Evolutionary conservation across 257 asterid genomes (phyloP).

Genomic region (Nicotiana benthamiana): DNA sequence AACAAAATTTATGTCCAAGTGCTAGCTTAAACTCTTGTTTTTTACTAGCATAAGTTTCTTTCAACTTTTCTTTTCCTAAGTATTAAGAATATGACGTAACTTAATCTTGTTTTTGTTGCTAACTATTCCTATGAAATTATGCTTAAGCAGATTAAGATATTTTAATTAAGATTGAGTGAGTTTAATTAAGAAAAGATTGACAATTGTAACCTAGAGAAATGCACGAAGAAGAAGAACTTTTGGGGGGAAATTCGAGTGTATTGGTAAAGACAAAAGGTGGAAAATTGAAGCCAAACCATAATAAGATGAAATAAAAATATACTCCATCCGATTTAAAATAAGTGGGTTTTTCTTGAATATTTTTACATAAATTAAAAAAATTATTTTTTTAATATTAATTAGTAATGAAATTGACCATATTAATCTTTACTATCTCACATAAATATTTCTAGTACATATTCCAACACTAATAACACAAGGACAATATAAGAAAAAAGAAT

Average conservation of each 20-base stretch:
- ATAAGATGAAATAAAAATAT: background rate
- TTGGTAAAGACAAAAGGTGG: conserved; percentile 13
- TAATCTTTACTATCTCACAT: too few relatives aligned
- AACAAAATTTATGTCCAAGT: too few relatives aligned
- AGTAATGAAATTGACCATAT: too few relatives aligned
- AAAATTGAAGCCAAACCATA: background rate
- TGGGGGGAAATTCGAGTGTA: background rate
- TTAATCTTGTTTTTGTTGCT: background rate
- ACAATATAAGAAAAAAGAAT: too few relatives aligned
- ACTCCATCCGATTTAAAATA: too few relatives aligned
- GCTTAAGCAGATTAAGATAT: background rate
- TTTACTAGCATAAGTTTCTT: background rate
- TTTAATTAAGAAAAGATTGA: background rate
- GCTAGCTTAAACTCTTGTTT: background rate
- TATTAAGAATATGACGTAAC: background rate
- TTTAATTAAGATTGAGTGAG: background rate
- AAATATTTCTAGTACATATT: too few relatives aligned
- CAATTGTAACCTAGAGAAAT: background rate
- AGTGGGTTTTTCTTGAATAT: too few relatives aligned
- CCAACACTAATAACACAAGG: too few relatives aligned
- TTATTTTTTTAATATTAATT: too few relatives aligned
- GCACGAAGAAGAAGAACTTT: background rate
- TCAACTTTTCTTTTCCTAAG: background rate
- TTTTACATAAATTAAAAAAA: too few relatives aligned
- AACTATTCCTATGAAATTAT: background rate